phyloP scores from a whole-genome alignment of 2,329 filamentous ascomycete genomes.

The Xylariaceae sp. region DNA sequence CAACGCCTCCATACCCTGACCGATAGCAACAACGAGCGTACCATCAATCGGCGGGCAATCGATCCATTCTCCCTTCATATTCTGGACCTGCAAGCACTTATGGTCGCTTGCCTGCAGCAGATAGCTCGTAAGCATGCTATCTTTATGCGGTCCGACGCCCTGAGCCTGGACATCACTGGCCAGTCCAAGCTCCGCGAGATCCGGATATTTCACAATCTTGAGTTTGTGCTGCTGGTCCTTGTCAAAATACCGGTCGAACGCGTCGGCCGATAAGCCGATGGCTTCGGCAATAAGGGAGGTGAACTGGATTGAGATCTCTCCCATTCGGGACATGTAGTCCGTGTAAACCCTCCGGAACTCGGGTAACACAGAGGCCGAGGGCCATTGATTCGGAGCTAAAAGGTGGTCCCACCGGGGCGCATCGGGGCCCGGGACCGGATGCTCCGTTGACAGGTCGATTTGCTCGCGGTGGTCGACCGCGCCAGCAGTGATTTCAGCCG shows the following conservation, averaged over 20 bases:
- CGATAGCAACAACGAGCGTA: constrained; percentile 81
- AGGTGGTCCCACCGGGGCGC: constrained; percentile 71
- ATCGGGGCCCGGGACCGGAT: constrained; percentile 55
- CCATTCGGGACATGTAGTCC: constrained; percentile 74
- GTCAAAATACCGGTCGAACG: constrained; percentile 78
- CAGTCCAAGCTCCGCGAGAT: constrained; percentile 54
- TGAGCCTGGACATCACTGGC: constrained; percentile 42
- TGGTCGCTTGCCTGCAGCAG: constrained; percentile 75
- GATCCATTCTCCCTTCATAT: constrained; percentile 71
- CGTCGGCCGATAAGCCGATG: constrained; percentile 62
- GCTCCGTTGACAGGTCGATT: constrained; percentile 78
- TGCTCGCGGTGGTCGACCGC: constrained; percentile 78
- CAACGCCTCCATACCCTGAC: constrained; percentile 79
- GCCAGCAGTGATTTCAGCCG: constrained; percentile 67
- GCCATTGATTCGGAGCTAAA: constrained; percentile 77
- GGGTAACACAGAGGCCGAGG: constrained; percentile 56
- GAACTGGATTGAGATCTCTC: constrained; percentile 64
- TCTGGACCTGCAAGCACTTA: constrained; percentile 75
- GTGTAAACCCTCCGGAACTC: constrained; percentile 63
- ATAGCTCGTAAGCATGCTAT: constrained; percentile 78
- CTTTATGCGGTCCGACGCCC: constrained; percentile 75
- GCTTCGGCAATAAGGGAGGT: constrained; percentile 78
- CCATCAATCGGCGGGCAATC: constrained; percentile 71
- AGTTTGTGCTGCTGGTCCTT: constrained; percentile 73
- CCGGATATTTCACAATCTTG: constrained; percentile 84